phyloP scores from a whole-genome alignment of 805 yeast genomes.

The Clavispora vitiphila region DNA sequence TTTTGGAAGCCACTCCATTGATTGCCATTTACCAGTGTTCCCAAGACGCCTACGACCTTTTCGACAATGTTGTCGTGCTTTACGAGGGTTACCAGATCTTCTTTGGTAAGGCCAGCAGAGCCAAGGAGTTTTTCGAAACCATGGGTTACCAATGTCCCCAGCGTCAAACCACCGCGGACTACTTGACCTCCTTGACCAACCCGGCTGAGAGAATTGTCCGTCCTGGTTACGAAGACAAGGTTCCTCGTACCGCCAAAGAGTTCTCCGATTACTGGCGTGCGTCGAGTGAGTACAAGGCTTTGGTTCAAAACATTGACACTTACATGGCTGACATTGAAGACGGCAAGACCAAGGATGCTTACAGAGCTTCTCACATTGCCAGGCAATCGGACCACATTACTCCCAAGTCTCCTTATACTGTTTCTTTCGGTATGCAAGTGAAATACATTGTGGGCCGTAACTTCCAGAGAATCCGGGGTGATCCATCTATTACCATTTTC shows the following conservation, averaged over 20 bases:
- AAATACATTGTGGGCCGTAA: slow-evolving; percentile 51
- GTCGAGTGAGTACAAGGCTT: slow-evolving; percentile 44
- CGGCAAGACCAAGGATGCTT: slow-evolving; percentile 8
- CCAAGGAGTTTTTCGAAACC: slow-evolving; percentile 48
- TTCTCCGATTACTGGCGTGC: slow-evolving; percentile 57
- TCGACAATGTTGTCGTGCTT: slow-evolving; percentile 56
- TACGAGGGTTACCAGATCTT: slow-evolving; percentile 59
- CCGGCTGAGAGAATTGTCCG: slow-evolving; percentile 51
- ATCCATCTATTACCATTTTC: slow-evolving; percentile 49
- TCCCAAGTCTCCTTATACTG: slow-evolving; percentile 32
- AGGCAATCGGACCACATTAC: slow-evolving; percentile 38
- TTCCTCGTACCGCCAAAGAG: slow-evolving; percentile 53
- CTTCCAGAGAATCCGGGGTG: slow-evolving; percentile 50
- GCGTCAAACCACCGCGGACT: slow-evolving; percentile 67
- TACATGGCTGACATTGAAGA: slow-evolving; percentile 25
- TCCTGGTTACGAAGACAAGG: slow-evolving; percentile 45
- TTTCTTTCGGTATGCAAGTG: slow-evolving; percentile 24
- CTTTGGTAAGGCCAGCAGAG: slow-evolving; percentile 51
- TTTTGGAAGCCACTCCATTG: slow-evolving; percentile 52
- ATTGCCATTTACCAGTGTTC: slow-evolving; percentile 69
- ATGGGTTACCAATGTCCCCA: slow-evolving; percentile 62
- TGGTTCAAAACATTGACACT: slow-evolving; percentile 39
- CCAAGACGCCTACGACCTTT: slow-evolving; percentile 55
- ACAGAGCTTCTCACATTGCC: slow-evolving; percentile 23
- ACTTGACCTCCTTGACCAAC: slow-evolving; percentile 61